These are phyloP conservation scores for Fusarium nygamai DNA, from an alignment of 2,329 filamentous ascomycete genomes.

Conservation along the genomic window DNA sequence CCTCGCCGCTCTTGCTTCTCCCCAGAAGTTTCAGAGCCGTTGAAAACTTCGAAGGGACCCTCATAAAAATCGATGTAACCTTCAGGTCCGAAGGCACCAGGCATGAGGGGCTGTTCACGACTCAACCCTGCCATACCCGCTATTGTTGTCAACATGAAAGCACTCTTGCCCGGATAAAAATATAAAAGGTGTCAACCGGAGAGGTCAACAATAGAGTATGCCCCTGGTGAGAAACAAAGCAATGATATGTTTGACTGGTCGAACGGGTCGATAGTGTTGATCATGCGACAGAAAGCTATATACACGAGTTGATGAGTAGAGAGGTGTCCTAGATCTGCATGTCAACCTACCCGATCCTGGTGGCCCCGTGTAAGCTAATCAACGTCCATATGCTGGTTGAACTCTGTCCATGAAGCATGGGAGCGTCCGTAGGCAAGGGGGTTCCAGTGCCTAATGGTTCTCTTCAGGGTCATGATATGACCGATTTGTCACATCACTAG, in stretches of 20 bases:
- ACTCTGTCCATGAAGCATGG: background rate
- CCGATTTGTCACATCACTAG: background rate
- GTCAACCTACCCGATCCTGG: background rate
- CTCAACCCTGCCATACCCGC: slow-evolving; percentile 16
- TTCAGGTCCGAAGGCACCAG: slow-evolving; percentile 45
- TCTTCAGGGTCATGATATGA: background rate
- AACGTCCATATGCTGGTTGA: background rate
- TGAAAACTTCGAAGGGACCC: slow-evolving; percentile 43
- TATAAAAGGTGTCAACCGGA: background rate
- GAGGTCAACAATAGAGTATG: background rate
- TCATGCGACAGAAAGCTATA: slow-evolving; percentile 14
- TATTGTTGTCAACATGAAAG: background rate
- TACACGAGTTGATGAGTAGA: slow-evolving; percentile 8
- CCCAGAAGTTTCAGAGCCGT: slow-evolving; percentile 39
- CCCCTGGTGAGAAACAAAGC: background rate
- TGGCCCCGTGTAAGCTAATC: slow-evolving; percentile 7
- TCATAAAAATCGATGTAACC: slow-evolving; percentile 45
- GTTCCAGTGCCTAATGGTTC: background rate
- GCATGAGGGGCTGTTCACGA: slow-evolving; percentile 38
- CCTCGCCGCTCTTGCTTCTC: slow-evolving; percentile 24
- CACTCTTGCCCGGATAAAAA: background rate
- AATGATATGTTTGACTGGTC: background rate
- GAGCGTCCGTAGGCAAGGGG: background rate
- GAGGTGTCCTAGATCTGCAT: background rate
- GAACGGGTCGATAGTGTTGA: slow-evolving; percentile 5